Percentiles rank a stretch among this genome's conserved stretches.
Evolutionary conservation across 2,329 filamentous ascomycete species (phyloP).

Genomic region (Colletotrichum cuscutae): DNA sequence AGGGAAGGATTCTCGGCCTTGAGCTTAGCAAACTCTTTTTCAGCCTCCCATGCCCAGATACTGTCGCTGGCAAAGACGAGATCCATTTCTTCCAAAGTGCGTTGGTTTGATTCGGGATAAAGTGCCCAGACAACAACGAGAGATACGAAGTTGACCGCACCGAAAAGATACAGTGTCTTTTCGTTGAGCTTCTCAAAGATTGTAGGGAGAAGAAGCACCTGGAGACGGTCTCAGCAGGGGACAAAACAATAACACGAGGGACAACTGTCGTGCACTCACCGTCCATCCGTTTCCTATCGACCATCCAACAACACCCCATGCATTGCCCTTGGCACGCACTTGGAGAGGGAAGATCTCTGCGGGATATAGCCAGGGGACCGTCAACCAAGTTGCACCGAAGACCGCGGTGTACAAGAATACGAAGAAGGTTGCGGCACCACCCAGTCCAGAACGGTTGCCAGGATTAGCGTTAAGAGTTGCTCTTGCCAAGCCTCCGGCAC

Average conservation of each 20-base stretch:
- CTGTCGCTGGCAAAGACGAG: conserved; percentile 74
- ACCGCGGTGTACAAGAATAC: conserved; percentile 67
- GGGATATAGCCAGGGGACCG: conserved; percentile 71
- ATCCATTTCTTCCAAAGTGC: conserved; percentile 81
- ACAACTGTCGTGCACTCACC: conserved; percentile 34
- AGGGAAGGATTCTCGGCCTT: conserved; percentile 60
- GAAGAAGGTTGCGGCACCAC: conserved; percentile 74
- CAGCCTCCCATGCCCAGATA: conserved; percentile 78
- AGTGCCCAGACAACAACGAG: conserved; percentile 79
- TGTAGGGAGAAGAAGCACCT: conserved; percentile 62
- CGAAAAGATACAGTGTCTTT: conserved; percentile 81
- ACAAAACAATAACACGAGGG: conserved; percentile 39
- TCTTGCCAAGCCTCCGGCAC: conserved; percentile 71
- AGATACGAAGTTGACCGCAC: conserved; percentile 70
- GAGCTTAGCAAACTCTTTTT: conserved; percentile 70
- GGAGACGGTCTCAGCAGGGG: conserved; percentile 36
- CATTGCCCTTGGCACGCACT: conserved; percentile 78
- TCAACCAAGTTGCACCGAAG: conserved; percentile 59
- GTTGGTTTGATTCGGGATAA: conserved; percentile 79
- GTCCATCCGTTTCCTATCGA: conserved; percentile 78
- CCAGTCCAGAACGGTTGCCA: conserved; percentile 59
- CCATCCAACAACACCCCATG: conserved; percentile 82
- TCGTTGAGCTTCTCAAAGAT: conserved; percentile 73
- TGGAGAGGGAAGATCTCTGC: conserved; percentile 80
- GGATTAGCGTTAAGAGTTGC: conserved; percentile 55